A percentile compares a stretch with the other conserved stretches of the same genome.
Evolutionary conservation across 2,329 filamentous ascomycete genomes (phyloP).

Genomic region (Cordyceps pruinosa): DNA sequence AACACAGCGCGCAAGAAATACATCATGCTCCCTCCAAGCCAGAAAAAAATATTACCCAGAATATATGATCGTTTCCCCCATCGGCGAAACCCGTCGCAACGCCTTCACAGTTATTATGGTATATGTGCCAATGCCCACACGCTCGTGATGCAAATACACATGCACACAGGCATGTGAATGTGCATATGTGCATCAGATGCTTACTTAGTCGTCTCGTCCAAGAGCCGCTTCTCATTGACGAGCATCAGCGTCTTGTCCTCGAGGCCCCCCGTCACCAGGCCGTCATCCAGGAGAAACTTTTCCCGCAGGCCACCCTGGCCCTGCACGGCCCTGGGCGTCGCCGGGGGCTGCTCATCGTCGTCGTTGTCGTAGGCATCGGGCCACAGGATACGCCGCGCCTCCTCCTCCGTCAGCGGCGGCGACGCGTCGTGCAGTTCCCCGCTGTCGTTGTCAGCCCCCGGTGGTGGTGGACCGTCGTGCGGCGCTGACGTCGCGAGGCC

Average conservation of each 20-base stretch:
- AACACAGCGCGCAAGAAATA: no score
- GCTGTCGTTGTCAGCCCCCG: not conserved
- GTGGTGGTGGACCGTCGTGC: no score
- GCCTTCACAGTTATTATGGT: no score
- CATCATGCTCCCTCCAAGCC: no score
- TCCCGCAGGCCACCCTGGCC: conserved; percentile 24
- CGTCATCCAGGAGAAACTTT: conserved; percentile 34
- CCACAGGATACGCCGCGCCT: conserved; percentile 34
- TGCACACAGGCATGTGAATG: not conserved
- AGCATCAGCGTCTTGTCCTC: conserved; percentile 35
- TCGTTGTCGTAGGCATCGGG: conserved; percentile 25
- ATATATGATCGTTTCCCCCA: no score
- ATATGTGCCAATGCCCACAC: no score
- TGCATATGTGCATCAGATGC: not conserved
- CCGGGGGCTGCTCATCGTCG: conserved; percentile 14
- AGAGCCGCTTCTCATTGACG: conserved; percentile 28
- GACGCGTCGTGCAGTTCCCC: conserved; percentile 25
- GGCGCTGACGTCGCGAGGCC: not conserved
- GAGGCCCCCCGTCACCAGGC: conserved; percentile 22
- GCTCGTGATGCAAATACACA: no score
- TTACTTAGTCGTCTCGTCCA: conserved; percentile 21
- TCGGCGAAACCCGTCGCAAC: no score
- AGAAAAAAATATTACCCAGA: no score
- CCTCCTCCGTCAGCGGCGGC: conserved; percentile 33
- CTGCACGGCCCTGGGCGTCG: conserved; percentile 4